Evolutionary conservation across 179 eudicot species (phyloP).

Genomic region (Vitellaria paradoxa): DNA sequence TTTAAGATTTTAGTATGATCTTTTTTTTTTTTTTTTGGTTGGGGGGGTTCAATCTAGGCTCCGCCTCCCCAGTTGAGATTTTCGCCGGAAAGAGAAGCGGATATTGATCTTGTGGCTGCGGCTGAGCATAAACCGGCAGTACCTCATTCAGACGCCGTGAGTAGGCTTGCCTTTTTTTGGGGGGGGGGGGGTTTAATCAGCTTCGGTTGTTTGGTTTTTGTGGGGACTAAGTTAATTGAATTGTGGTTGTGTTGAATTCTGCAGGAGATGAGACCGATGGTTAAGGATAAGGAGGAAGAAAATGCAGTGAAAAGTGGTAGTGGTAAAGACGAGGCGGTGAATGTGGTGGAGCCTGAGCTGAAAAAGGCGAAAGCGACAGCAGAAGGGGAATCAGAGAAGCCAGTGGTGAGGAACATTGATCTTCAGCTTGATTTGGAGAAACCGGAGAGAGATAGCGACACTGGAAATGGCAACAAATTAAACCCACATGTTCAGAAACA

Average conservation of each 20-base stretch:
- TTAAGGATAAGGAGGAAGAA: conserved; percentile 20
- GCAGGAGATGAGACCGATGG: conserved; percentile 26
- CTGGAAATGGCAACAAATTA: conserved; percentile 27
- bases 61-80: conserved; percentile 70
- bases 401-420: conserved; percentile 42
- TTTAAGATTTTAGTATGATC: background rate
- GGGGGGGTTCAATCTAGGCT: conserved; percentile 47
- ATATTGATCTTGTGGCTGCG: conserved; percentile 18
- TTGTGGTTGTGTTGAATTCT: background rate
- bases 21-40: background rate
- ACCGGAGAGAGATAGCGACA: conserved; percentile 25
- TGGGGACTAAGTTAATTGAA: background rate
- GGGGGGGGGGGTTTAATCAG: background rate
- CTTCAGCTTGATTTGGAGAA: conserved; percentile 66
- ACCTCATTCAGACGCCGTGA: conserved; percentile 43
- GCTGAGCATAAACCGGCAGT: conserved; percentile 44
- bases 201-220: background rate
- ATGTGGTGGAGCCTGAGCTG: conserved; percentile 19
- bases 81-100: conserved; percentile 70
- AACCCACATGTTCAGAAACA: conserved; percentile 38
- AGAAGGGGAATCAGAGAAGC: conserved; percentile 33
- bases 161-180: conserved; percentile 3
- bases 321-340: conserved; percentile 18
- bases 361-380: conserved; percentile 20
- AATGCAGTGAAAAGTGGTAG: conserved; percentile 12